Conservation (phyloP, 129 eudicot genomes). For the Logfia minima region DNA sequence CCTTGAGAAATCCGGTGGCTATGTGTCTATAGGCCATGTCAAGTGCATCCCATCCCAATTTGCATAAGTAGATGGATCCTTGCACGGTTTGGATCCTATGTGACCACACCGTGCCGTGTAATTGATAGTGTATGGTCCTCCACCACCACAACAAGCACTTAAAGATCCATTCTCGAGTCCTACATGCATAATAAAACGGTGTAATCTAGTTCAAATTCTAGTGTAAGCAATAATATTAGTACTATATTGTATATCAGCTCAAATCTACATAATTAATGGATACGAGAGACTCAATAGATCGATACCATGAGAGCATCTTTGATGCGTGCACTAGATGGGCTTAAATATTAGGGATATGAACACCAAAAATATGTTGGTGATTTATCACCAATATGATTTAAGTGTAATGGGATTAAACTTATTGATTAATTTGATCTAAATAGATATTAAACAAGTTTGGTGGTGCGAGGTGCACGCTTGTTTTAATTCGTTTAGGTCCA, state of each 20-base stretch:
- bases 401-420: no score
- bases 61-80: constrained; percentile 45
- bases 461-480: no score
- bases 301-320: no score
- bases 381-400: no score
- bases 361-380: no score
- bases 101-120: constrained; percentile 74
- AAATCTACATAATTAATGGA: not conserved
- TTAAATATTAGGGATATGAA: not conserved
- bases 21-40: constrained; percentile 60
- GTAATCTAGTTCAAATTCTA: not conserved
- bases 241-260: not conserved
- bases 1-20: constrained; percentile 50
- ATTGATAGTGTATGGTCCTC: constrained; percentile 77
- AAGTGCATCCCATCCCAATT: constrained; percentile 81
- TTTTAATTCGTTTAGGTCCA: no score
- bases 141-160: constrained; percentile 77
- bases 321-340: not conserved
- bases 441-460: no score
- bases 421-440: no score
- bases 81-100: constrained; percentile 47
- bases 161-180: constrained; percentile 51
- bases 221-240: not conserved
- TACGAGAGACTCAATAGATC: no score
- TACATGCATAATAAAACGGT: constrained; percentile 19